Evolutionary conservation across 208 protist species (phyloP), one percentile per base, ranked within the genome.

Genomic region (Wallacemonas collosoma): DNA sequence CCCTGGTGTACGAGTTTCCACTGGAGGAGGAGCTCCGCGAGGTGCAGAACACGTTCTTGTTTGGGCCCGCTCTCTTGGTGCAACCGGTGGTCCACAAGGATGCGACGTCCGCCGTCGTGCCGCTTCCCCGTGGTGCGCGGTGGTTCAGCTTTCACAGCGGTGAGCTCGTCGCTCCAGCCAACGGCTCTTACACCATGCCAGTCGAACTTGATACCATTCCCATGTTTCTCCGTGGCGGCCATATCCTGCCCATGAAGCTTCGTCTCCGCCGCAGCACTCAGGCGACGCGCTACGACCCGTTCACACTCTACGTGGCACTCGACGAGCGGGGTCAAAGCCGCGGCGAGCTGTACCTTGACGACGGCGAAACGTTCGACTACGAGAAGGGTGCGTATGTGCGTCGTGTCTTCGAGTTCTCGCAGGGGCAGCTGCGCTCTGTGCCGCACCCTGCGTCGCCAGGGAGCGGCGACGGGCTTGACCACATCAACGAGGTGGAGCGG

Each of bases 1-100:
- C 98, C 41, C 86, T 99, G 8, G 98, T 96, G 78, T 93, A 96
- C 48, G 94, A 99, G 71, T 99, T 98, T 77, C 97, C 96, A 0
- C 67, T 47, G 3, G 91, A 99, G 64, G 82, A 85, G 14, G 75
- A 82, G 1, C 81, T 97, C 56, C 80, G 80, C 3, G 88, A 94
- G 70, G 94, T 97, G 54, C 94, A 98, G 75, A 62, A 90, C 41
- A 97, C 91, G 2, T 88, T 98, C 60, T 78, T 99, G 70, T 95
- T 97, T 56, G 98, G 98, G 41, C 75, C 76, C 2, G 73, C 86
- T 15, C 64, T 99, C 1, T 76, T 99, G 1, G 94, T 97, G 35
- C 82, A 85, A 35, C 98, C 97, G 2, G 93, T 98, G 0, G 82
- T 91, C 44, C 9, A 76, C 40, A 73, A 88, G 66, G 84, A 80